Conservation (phyloP, 305 asterid species). For the Fraxinus sp. region DNA sequence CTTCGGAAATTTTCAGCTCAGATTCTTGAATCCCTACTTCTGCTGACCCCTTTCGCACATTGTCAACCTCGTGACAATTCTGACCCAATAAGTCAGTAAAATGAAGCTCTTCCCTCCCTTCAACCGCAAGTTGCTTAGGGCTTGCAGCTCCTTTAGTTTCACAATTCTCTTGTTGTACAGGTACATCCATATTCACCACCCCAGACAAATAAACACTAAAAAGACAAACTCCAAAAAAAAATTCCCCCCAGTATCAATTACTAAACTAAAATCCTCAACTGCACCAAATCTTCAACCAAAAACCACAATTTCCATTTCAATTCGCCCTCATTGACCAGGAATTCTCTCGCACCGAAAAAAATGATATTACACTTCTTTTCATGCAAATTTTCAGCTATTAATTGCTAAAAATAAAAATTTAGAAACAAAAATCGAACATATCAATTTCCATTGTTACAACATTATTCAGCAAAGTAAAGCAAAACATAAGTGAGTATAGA, state of each 20-base stretch:
- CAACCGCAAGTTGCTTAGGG: slow-evolving; percentile 20
- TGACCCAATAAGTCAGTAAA: slow-evolving; percentile 19
- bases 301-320: slow-evolving; percentile 17
- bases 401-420: not conserved
- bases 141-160: slow-evolving; percentile 15
- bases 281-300: slow-evolving; percentile 17
- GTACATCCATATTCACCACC: slow-evolving; percentile 26
- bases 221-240: slow-evolving; percentile 3
- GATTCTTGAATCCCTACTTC: slow-evolving; percentile 31
- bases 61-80: slow-evolving; percentile 12
- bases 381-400: slow-evolving; percentile 26
- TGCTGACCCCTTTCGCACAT: slow-evolving; percentile 23
- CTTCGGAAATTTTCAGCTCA: slow-evolving; percentile 23
- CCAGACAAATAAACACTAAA: slow-evolving; percentile 8
- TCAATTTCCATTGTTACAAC: slow-evolving; percentile 14
- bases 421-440: not conserved
- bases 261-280: slow-evolving; percentile 13
- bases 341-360: slow-evolving; percentile 16
- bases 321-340: slow-evolving; percentile 25
- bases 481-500: not conserved
- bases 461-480: slow-evolving; percentile 15
- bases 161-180: slow-evolving; percentile 16
- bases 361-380: slow-evolving; percentile 7
- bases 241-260: slow-evolving; percentile 10
- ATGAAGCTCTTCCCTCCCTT: slow-evolving; percentile 11